Evolutionary conservation across 2,329 filamentous ascomycete species (phyloP).

Genomic region (Hypoxylon sp.): DNA sequence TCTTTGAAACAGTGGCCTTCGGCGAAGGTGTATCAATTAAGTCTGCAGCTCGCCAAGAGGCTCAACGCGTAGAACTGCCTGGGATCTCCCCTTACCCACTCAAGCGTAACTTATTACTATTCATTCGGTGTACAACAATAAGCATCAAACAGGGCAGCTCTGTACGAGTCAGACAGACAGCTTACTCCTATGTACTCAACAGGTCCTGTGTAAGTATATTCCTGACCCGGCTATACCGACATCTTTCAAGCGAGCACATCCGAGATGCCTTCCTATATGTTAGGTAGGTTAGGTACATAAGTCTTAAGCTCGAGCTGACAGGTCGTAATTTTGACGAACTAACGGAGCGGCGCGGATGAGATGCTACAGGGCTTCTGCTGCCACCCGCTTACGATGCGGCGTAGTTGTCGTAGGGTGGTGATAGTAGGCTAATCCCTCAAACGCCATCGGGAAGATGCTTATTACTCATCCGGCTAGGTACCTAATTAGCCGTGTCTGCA

Average conservation of each 20-base stretch:
- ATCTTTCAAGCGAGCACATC: constrained; percentile 10
- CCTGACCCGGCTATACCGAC: constrained; percentile 28
- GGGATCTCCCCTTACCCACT: constrained; percentile 39
- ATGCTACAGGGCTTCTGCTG: constrained; percentile 37
- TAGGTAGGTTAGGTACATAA: background rate
- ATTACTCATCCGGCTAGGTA: constrained; percentile 20
- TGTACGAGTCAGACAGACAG: constrained; percentile 23
- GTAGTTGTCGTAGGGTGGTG: constrained; percentile 32
- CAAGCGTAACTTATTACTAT: constrained; percentile 9
- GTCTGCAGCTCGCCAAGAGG: constrained; percentile 42
- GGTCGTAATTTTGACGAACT: constrained; percentile 33
- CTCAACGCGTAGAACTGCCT: constrained; percentile 13
- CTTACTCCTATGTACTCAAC: constrained; percentile 12
- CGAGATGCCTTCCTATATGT: constrained; percentile 13
- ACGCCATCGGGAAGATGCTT: constrained; percentile 39
- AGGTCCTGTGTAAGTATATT: constrained; percentile 4
- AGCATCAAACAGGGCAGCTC: background rate
- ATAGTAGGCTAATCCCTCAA: constrained; percentile 19
- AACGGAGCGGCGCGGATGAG: constrained; percentile 31
- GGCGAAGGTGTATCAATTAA: constrained; percentile 28
- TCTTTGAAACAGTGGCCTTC: constrained; percentile 42
- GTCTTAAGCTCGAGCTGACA: constrained; percentile 25
- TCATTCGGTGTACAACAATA: constrained; percentile 1
- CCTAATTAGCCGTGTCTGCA: constrained; percentile 18
- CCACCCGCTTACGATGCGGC: constrained; percentile 40